Percentiles rank a stretch among this genome's conserved stretches.
Evolutionary conservation across 164 flowering plant genomes (phyloP).

Genomic region (Macadamia integrifolia): DNA sequence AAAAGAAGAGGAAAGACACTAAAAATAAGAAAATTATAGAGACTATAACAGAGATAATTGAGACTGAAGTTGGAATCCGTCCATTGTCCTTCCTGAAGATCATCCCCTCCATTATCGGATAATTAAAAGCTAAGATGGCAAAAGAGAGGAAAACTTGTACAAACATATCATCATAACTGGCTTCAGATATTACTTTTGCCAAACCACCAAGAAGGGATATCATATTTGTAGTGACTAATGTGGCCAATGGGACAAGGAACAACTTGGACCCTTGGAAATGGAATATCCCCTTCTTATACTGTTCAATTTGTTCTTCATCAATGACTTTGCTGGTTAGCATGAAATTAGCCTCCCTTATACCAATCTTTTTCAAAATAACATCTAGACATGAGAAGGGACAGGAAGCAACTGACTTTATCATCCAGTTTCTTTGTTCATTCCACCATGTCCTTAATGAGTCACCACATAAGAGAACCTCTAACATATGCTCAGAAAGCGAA

Average conservation of each 20-base stretch:
- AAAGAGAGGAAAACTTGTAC: conserved; percentile 16
- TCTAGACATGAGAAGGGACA: conserved; percentile 20
- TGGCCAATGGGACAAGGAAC: conserved; percentile 12
- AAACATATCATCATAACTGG: no score
- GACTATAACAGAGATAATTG: conserved; percentile 10
- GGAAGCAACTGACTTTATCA: conserved; percentile 20
- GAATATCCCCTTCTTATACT: conserved; percentile 18
- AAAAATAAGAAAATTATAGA: conserved; percentile 6
- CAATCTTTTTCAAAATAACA: conserved; percentile 14
- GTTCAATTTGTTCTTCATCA: conserved; percentile 7
- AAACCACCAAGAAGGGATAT: conserved; percentile 17
- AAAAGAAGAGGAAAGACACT: not conserved
- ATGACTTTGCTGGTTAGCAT: conserved; percentile 16
- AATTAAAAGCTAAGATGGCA: conserved; percentile 8
- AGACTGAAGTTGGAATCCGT: conserved; percentile 8
- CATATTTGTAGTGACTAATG: conserved; percentile 10
- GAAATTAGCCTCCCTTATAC: conserved; percentile 14
- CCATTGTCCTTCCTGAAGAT: conserved; percentile 24
- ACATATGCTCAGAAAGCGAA: conserved; percentile 12
- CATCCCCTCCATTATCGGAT: conserved; percentile 28
- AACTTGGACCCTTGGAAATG: conserved; percentile 15
- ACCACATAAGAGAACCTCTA: conserved; percentile 20
- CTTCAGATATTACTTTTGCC: not conserved
- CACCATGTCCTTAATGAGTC: conserved; percentile 21
- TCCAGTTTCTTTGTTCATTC: conserved; percentile 28